Percentiles rank a stretch among this genome's conserved stretches.
These are phyloP conservation scores for Psidium friedrichsthalianum DNA, from an alignment of 345 rosid species.

Conservation along the genomic window DNA sequence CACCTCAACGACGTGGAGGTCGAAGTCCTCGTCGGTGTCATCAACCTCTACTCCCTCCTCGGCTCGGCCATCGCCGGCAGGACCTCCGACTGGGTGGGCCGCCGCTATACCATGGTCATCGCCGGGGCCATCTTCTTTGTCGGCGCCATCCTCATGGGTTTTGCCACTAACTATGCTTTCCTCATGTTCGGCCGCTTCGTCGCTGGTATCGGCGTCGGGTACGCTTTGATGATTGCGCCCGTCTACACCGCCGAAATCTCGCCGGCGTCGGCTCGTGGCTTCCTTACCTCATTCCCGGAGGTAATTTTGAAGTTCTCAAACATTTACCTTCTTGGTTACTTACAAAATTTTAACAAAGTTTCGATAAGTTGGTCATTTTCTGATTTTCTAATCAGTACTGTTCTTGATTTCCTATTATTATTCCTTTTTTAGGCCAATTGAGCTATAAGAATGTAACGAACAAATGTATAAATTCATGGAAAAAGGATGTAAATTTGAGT, in stretches of 20 bases:
- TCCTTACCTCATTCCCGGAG: conserved; percentile 89
- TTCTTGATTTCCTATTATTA: neutral
- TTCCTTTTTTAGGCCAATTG: neutral
- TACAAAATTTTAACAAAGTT: neutral
- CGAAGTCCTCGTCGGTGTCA: conserved; percentile 46
- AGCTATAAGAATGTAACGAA: neutral
- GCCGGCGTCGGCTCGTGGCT: conserved; percentile 87
- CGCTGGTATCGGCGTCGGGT: conserved; percentile 88
- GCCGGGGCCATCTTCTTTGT: conserved; percentile 76
- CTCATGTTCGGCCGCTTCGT: conserved; percentile 88
- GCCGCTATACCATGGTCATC: conserved; percentile 80
- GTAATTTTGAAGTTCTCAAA: conserved; percentile 5
- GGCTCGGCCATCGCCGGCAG: conserved; percentile 80
- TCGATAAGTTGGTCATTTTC: neutral
- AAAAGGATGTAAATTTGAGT: neutral
- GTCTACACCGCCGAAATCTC: conserved; percentile 88
- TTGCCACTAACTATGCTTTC: conserved; percentile 65
- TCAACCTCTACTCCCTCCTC: conserved; percentile 56
- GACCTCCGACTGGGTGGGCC: conserved; percentile 92
- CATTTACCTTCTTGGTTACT: neutral
- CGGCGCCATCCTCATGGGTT: conserved; percentile 88
- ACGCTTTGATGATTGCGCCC: conserved; percentile 90
- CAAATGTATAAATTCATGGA: neutral
- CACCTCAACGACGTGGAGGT: conserved; percentile 27
- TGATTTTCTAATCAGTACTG: neutral